These are phyloP conservation scores for Climacium dendroides DNA, from an alignment of 225 moss, liverwort and hornwort genomes.

Conservation along the genomic window DNA sequence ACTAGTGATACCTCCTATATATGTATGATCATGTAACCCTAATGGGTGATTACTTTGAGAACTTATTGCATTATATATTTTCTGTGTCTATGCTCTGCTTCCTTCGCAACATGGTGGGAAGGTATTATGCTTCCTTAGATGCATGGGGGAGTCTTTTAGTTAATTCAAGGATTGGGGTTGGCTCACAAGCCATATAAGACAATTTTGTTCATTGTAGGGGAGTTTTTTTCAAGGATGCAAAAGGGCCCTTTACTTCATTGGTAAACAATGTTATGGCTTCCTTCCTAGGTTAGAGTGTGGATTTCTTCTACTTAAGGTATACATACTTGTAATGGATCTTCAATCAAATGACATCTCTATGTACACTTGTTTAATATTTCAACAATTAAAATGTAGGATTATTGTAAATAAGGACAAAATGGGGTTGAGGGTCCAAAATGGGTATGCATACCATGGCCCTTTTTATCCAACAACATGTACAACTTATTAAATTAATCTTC, in stretches of 20 bases:
- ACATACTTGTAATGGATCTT: not conserved
- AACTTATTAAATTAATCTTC: not conserved
- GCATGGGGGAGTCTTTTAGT: rapidly evolving
- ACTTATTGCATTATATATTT: too few relatives aligned
- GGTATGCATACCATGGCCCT: not conserved
- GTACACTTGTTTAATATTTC: not conserved
- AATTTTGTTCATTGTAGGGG: not conserved
- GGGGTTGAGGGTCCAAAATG: not conserved
- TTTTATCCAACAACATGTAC: not conserved
- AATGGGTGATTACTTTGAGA: too few relatives aligned
- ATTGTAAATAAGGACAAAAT: not conserved
- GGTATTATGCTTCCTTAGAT: too few relatives aligned
- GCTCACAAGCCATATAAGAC: not conserved
- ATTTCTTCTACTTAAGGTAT: not conserved
- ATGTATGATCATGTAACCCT: too few relatives aligned
- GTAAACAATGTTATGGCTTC: not conserved
- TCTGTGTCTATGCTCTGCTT: too few relatives aligned
- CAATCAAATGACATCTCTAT: not conserved
- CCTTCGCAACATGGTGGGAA: not conserved
- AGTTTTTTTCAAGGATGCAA: not conserved
- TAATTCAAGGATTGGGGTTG: too few relatives aligned
- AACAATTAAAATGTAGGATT: not conserved
- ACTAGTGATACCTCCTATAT: too few relatives aligned
- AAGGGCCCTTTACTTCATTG: not conserved
- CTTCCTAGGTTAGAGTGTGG: rapidly evolving